Percentiles rank a stretch among this genome's conserved stretches.
phyloP scores from a whole-genome alignment of 306 rosid species.

The Cicer pinnatifidum region DNA sequence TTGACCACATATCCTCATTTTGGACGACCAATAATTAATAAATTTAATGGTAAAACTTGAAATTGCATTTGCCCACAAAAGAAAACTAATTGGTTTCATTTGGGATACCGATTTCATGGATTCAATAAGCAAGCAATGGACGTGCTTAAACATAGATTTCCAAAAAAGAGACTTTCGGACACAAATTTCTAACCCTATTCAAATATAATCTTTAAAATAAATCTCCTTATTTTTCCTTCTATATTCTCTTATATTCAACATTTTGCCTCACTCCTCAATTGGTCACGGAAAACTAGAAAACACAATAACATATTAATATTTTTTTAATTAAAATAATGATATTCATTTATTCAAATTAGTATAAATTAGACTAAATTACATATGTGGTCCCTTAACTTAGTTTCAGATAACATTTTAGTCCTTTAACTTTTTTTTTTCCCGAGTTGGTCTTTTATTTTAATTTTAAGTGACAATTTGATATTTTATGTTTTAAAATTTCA shows the following conservation, averaged over 20 bases:
- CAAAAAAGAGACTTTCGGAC: conserved; percentile 78
- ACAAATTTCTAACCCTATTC: conserved; percentile 73
- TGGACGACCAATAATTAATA: conserved; percentile 48
- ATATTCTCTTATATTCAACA: conserved; percentile 44
- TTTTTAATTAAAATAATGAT: background rate
- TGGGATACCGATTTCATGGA: conserved; percentile 82
- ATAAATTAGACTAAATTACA: no score
- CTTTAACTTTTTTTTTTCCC: no score
- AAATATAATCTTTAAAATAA: conserved; percentile 27
- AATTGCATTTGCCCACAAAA: conserved; percentile 36
- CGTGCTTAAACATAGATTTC: conserved; percentile 53
- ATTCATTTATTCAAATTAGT: no score
- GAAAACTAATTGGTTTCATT: conserved; percentile 33
- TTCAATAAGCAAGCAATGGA: conserved; percentile 52
- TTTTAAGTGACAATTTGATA: no score
- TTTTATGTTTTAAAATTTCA: no score
- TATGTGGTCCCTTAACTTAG: no score
- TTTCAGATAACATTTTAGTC: no score
- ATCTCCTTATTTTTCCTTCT: conserved; percentile 37
- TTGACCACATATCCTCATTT: conserved; percentile 56
- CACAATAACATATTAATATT: conserved; percentile 35
- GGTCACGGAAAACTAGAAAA: conserved; percentile 38
- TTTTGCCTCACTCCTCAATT: conserved; percentile 45
- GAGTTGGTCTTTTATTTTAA: no score
- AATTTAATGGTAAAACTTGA: conserved; percentile 42